Conservation (phyloP, 192 early-diverging fungal species). For the Mortierella alpina region DNA sequence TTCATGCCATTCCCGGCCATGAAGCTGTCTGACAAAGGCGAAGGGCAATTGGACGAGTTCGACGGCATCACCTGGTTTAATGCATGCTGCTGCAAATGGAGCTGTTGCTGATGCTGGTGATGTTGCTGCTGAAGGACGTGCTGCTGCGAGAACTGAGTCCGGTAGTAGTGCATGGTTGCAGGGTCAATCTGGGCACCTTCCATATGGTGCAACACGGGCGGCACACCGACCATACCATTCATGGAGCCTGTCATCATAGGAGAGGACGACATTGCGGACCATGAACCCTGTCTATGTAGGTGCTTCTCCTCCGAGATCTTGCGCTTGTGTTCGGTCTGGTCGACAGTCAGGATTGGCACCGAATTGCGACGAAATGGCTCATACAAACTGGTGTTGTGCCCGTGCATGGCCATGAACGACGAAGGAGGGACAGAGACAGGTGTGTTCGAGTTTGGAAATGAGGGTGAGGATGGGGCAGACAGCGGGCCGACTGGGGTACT, state of each 20-base stretch:
- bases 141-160: constrained; percentile 50
- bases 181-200: constrained; percentile 41
- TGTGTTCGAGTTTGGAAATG: constrained; percentile 16
- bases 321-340: constrained; percentile 50
- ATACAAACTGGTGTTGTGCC: constrained; percentile 37
- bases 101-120: constrained; percentile 42
- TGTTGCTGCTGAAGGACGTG: constrained; percentile 33
- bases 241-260: constrained; percentile 16
- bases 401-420: constrained; percentile 47
- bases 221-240: constrained; percentile 14
- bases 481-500: constrained; percentile 30
- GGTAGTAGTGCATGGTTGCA: constrained; percentile 52
- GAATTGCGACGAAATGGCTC: constrained; percentile 50
- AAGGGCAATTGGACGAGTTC: constrained; percentile 27
- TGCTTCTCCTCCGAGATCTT: constrained; percentile 49
- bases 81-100: constrained; percentile 25
- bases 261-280: constrained; percentile 37
- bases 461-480: constrained; percentile 41
- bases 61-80: constrained; percentile 45
- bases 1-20: constrained; percentile 13
- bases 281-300: constrained; percentile 48
- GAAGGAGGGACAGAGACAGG: constrained; percentile 19
- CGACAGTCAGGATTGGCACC: constrained; percentile 44
- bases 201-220: constrained; percentile 46
- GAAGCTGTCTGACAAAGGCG: constrained; percentile 43